Percentiles rank a stretch among this genome's conserved stretches.
phyloP scores from a whole-genome alignment of 2,329 filamentous ascomycete species.

The Helminthosporium solani region DNA sequence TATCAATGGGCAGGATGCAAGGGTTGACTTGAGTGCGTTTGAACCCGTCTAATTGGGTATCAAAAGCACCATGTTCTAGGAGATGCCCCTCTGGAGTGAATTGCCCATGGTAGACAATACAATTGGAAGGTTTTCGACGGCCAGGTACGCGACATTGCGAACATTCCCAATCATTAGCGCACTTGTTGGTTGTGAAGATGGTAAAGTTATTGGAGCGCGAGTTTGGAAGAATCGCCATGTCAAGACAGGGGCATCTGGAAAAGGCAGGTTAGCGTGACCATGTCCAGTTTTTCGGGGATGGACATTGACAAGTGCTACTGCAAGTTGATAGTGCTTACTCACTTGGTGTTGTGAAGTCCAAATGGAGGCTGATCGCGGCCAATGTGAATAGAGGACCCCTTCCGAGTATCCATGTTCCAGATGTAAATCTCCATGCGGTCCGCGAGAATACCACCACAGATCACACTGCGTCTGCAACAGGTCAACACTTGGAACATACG shows the following conservation, averaged over 20 bases:
- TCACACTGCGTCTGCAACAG: conserved; percentile 25
- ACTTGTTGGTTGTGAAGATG: conserved; percentile 1
- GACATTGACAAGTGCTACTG: too few species aligned
- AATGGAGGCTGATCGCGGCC: conserved; percentile 3
- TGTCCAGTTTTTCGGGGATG: too few species aligned
- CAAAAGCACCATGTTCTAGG: conserved; percentile 2
- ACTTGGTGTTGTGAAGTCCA: background rate
- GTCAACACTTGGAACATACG: conserved; percentile 10
- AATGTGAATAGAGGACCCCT: conserved; percentile 24
- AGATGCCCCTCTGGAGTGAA: conserved; percentile 9
- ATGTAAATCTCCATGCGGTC: conserved; percentile 21
- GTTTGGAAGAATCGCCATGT: background rate
- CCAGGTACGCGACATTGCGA: too few species aligned
- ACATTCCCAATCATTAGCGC: too few species aligned
- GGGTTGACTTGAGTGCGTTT: background rate
- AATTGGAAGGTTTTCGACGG: background rate
- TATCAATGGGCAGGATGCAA: conserved; percentile 6
- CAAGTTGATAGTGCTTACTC: background rate
- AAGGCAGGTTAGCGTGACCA: conserved; percentile 1
- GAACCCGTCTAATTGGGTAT: background rate
- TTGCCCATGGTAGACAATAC: conserved; percentile 5
- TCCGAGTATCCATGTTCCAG: conserved; percentile 31
- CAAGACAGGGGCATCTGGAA: background rate
- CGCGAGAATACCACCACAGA: conserved; percentile 15
- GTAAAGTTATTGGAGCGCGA: background rate